Conservation (phyloP, 306 rosid genomes). For the Myrica gale region DNA sequence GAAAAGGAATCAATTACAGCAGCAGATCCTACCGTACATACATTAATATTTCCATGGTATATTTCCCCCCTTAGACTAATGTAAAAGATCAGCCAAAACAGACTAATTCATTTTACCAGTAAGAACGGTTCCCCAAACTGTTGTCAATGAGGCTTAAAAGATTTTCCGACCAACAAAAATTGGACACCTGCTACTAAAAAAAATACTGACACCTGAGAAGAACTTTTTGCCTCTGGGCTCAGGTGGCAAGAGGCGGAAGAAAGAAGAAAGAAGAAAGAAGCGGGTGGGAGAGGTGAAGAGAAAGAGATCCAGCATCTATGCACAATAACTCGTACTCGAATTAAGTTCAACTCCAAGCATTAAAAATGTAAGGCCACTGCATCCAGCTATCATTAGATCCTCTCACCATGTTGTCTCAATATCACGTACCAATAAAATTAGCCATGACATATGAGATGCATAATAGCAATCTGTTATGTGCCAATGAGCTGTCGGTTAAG, state of each 20-base stretch:
- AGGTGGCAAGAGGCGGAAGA: neutral
- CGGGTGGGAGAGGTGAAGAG: too few species aligned
- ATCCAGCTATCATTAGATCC: neutral
- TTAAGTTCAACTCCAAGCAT: neutral
- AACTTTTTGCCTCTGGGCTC: neutral
- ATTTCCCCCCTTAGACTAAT: neutral
- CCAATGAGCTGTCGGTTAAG: neutral
- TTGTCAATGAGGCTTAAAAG: neutral
- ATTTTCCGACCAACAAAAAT: neutral
- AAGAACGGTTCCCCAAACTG: neutral
- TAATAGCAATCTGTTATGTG: neutral
- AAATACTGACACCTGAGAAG: neutral
- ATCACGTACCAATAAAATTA: too few species aligned
- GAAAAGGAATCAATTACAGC: constrained; percentile 8
- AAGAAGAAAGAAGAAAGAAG: too few species aligned
- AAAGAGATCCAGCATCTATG: neutral
- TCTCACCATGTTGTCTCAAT: too few species aligned
- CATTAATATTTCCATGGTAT: constrained; percentile 2
- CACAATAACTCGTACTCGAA: neutral
- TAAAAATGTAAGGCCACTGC: neutral
- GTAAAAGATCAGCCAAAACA: neutral
- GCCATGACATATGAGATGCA: neutral
- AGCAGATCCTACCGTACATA: constrained; percentile 5
- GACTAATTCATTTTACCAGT: neutral
- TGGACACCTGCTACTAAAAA: neutral